Percentiles rank a stretch among this genome's conserved stretches.
Evolutionary conservation across 306 rosid species (phyloP).

Genomic region (Ammopiptanthus mongolicus): DNA sequence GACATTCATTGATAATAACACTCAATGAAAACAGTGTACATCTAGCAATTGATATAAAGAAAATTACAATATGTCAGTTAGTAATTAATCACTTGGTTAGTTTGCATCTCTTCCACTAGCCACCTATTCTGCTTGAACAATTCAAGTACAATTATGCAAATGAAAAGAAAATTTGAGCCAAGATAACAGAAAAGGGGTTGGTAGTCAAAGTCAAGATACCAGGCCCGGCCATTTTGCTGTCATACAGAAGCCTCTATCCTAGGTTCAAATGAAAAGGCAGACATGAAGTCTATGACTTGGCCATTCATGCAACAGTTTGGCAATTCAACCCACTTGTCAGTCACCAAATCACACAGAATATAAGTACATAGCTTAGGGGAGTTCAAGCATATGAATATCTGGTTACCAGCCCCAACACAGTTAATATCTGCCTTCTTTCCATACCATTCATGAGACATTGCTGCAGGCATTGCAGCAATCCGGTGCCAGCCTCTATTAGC

Average conservation of each 20-base stretch:
- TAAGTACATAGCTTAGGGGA: constrained; percentile 49
- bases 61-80: constrained; percentile 8
- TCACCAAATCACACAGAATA: constrained; percentile 50
- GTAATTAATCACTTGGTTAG: constrained; percentile 11
- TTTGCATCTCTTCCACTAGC: constrained; percentile 28
- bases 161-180: not conserved
- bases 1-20: not conserved
- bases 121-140: constrained; percentile 23
- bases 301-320: constrained; percentile 67
- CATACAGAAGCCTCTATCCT: constrained; percentile 74
- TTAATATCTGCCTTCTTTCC: constrained; percentile 80
- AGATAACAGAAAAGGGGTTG: not conserved
- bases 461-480: constrained; percentile 73
- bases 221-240: not conserved
- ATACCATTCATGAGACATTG: constrained; percentile 73
- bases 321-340: constrained; percentile 62
- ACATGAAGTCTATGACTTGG: constrained; percentile 63
- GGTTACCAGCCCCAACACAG: constrained; percentile 76
- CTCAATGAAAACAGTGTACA: not conserved
- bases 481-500: constrained; percentile 52
- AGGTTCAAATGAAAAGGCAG: constrained; percentile 81
- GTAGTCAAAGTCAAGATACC: not conserved
- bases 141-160: constrained; percentile 8
- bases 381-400: constrained; percentile 63
- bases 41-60: constrained; percentile 17